Evolutionary conservation across 345 rosid genomes (phyloP), one percentile per base, ranked within the genome.

Genomic region (Leavenworthia alabamica): DNA sequence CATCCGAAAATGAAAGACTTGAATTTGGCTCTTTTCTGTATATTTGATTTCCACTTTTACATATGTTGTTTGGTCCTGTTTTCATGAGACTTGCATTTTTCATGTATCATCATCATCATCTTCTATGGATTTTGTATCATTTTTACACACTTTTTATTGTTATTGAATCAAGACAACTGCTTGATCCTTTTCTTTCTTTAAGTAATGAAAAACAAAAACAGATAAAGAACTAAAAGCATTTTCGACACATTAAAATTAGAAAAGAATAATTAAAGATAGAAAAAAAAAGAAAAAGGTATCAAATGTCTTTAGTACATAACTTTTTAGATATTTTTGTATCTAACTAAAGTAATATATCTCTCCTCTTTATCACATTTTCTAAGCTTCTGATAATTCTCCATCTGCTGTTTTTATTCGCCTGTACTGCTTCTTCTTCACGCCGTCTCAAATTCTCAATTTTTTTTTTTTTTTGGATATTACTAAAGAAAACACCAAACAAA

Each of bases 1-100:
- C 2, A 79, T 88, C 73, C 75, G 86, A 68, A 80, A 85, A 47
- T 80, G 67, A 78, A 27, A 27, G 41, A 9, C 14, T 8, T 22
- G 31, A 56, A 8, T 28, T 22, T 22, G 26, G 36, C 7, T 62
- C 44, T 28, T 54, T 14, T 28, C 37, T 70, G 63, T 70, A 54
- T 13, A 60, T 61, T 70, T 31, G 68, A 54, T 62, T 54, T 61
- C 53, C 35, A n/a, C n/a, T n/a, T 53, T 61, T 13, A 53, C 33
- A 36, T 13, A 28, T 61, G 43, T 68, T 61, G 56, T 60, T 68
- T 60, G 62, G 29, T 52, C 51, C 26, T 0, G 49, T 45, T 62
- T 5, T 51, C 68, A 62, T 56, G 20, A 46, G 15, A 36, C 50
- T 45, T 46, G 2, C 56, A 54, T 54, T 62, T 54, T 54, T 70